Percentiles rank a stretch among this genome's conserved stretches.
Evolutionary conservation across 768 basidiomycete species (phyloP).

Genomic region (Rhodotorula taiwanensis): DNA sequence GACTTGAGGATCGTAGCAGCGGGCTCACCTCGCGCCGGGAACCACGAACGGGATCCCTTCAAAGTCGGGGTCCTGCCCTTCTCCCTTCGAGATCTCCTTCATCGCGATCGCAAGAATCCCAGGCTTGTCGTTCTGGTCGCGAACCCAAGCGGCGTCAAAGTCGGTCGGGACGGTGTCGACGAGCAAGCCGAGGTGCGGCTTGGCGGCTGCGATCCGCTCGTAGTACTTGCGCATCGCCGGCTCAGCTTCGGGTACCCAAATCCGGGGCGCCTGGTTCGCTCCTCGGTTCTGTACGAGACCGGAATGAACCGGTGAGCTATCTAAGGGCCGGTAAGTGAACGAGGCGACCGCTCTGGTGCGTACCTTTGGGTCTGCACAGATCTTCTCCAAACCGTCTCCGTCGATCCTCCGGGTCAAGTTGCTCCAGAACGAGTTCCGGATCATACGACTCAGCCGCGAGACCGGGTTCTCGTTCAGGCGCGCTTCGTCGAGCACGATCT

Average conservation of each 20-base stretch:
- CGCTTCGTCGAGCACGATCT: conserved; percentile 98
- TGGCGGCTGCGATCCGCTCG: conserved; percentile 75
- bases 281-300: conserved; percentile 59
- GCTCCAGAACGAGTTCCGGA: conserved; percentile 86
- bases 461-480: conserved; percentile 96
- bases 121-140: conserved; percentile 86
- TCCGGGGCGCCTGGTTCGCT: conserved; percentile 77
- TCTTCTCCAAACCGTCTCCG: conserved; percentile 92
- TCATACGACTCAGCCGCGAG: conserved; percentile 88
- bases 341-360: neutral
- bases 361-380: conserved; percentile 86
- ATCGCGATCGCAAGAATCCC: conserved; percentile 92
- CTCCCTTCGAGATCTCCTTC: conserved; percentile 73
- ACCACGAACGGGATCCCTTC: conserved; percentile 97
- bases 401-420: conserved; percentile 93
- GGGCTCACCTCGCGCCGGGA: conserved; percentile 59
- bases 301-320: no score
- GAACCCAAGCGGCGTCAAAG: conserved; percentile 79
- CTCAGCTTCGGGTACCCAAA: conserved; percentile 90
- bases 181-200: conserved; percentile 87
- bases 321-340: neutral
- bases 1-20: neutral
- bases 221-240: conserved; percentile 93
- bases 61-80: conserved; percentile 59
- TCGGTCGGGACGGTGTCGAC: conserved; percentile 82